These are phyloP conservation scores for Priceomyces fermenticarens DNA, from an alignment of 805 yeast genomes.

Conservation along the genomic window DNA sequence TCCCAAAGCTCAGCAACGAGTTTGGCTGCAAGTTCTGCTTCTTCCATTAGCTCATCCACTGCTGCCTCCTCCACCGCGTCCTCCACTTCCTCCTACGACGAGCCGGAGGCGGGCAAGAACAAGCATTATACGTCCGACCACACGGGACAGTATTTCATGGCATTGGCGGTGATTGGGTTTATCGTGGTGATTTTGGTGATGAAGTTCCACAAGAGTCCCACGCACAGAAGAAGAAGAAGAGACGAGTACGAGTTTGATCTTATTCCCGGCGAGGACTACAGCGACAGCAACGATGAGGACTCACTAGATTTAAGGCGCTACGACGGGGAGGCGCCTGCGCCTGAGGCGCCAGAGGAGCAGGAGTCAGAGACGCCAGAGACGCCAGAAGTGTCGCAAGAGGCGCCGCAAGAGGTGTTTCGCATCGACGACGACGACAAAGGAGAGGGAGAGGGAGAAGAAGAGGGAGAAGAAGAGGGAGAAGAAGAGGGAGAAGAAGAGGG, in stretches of 20 bases:
- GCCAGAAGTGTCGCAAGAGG: constrained; percentile 37
- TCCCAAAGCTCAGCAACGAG: too few relatives aligned
- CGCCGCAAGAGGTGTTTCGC: constrained; percentile 36
- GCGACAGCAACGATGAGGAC: constrained; percentile 33
- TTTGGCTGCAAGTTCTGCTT: constrained; percentile 8
- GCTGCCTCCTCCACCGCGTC: constrained; percentile 1
- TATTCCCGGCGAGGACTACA: constrained; percentile 62
- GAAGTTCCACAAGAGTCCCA: constrained; percentile 42
- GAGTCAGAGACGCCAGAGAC: constrained; percentile 40
- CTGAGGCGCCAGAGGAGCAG: constrained; percentile 24
- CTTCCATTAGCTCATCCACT: constrained; percentile 10
- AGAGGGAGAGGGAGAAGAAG: not conserved
- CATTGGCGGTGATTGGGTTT: constrained; percentile 59
- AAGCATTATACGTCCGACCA: constrained; percentile 38
- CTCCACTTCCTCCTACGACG: not conserved
- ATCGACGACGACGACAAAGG: constrained; percentile 38
- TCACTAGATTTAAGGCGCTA: constrained; percentile 31
- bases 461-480: not conserved
- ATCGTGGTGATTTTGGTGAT: constrained; percentile 43
- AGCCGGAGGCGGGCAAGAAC: constrained; percentile 35
- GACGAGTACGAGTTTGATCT: constrained; percentile 76
- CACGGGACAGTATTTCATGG: constrained; percentile 60
- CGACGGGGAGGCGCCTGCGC: too few relatives aligned
- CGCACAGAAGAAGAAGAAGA: constrained; percentile 50
- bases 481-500: too few relatives aligned